These are phyloP conservation scores for Kwoniella shandongensis DNA, from an alignment of 768 basidiomycete species.

Conservation along the genomic window DNA sequence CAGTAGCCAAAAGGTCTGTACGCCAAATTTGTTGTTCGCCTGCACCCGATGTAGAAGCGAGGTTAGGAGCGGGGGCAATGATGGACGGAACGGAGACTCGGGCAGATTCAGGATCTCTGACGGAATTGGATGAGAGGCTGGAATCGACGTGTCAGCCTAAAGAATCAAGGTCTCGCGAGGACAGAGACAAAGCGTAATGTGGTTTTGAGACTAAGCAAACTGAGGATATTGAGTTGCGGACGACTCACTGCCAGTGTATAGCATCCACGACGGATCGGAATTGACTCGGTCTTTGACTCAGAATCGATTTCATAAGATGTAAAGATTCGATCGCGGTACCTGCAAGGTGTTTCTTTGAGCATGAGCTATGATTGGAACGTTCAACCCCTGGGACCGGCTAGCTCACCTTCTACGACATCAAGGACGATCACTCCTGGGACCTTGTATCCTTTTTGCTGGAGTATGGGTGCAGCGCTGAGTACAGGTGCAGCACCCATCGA, in stretches of 20 bases:
- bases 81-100: conserved; percentile 84
- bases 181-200: too few species aligned
- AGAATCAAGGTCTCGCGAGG: not conserved
- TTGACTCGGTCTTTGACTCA: conserved; percentile 79
- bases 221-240: not conserved
- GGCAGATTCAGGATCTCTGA: conserved; percentile 77
- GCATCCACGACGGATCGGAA: conserved; percentile 82
- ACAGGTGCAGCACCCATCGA: conserved; percentile 95
- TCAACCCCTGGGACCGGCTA: not conserved
- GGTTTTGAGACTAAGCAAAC: not conserved
- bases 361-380: too few species aligned
- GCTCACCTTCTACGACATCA: conserved; percentile 73
- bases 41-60: conserved; percentile 35
- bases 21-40: conserved; percentile 67
- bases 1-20: conserved; percentile 77
- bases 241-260: conserved; percentile 89
- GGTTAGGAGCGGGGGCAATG: conserved; percentile 56
- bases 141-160: not conserved
- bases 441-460: conserved; percentile 68
- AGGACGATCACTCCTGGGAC: conserved; percentile 77
- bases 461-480: conserved; percentile 65
- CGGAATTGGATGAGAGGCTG: conserved; percentile 76
- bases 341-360: conserved; percentile 6
- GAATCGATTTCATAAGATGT: conserved; percentile 83
- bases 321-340: conserved; percentile 91